A percentile compares a stretch with the other conserved stretches of the same genome.
These are phyloP conservation scores for Entamoeba histolytica DNA, from an alignment of 208 protist genomes.

Conservation along the genomic window DNA sequence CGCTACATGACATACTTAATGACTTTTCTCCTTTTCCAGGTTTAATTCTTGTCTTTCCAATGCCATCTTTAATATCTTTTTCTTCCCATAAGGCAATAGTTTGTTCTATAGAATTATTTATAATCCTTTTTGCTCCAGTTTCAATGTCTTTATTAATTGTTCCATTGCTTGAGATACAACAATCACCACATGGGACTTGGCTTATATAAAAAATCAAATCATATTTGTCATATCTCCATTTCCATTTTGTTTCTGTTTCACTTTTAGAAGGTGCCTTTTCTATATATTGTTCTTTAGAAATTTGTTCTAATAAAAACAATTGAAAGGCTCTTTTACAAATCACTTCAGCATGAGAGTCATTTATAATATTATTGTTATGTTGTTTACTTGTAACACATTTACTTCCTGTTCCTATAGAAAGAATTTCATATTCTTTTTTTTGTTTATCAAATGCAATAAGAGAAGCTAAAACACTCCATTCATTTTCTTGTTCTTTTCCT, in stretches of 20 bases:
- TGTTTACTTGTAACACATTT: not conserved
- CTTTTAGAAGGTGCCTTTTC: not conserved
- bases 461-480: not conserved
- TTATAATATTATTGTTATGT: not conserved
- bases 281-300: not conserved
- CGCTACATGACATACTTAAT: not conserved
- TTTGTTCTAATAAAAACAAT: not conserved
- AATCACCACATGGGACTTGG: not conserved
- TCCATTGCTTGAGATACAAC: not conserved
- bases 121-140: not conserved
- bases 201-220: not conserved
- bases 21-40: not conserved
- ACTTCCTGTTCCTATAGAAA: not conserved
- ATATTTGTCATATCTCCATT: not conserved
- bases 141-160: not conserved
- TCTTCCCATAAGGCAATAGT: not conserved
- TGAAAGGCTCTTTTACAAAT: not conserved
- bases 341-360: not conserved
- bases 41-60: not conserved
- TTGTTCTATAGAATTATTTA: not conserved
- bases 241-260: not conserved
- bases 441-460: not conserved
- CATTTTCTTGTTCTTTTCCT: not conserved
- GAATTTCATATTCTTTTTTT: not conserved
- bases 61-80: not conserved